phyloP scores from a whole-genome alignment of 106 monocot species.

The Allium fistulosum region DNA sequence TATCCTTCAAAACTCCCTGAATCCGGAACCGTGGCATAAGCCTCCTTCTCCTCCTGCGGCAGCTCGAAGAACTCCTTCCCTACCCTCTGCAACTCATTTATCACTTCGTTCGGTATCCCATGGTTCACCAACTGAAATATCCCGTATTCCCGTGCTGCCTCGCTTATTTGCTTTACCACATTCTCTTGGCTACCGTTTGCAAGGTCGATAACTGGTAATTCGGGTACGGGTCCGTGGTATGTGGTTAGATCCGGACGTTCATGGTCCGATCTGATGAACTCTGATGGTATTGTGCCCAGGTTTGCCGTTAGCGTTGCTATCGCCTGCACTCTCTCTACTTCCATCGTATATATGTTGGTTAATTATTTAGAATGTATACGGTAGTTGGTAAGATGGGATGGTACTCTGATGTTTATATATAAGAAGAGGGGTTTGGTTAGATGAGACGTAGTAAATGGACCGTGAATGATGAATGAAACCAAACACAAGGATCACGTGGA shows the following conservation, averaged over 20 bases:
- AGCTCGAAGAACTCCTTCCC: constrained; percentile 74
- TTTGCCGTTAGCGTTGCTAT: constrained; percentile 18
- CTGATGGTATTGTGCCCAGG: constrained; percentile 36
- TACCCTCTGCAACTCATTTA: constrained; percentile 59
- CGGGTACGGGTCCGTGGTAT: constrained; percentile 41
- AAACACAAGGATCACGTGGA: not conserved
- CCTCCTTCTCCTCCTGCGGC: constrained; percentile 73
- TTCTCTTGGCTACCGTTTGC: constrained; percentile 5
- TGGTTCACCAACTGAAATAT: constrained; percentile 87
- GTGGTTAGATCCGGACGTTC: constrained; percentile 65
- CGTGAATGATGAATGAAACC: not conserved
- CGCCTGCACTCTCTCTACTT: constrained; percentile 44
- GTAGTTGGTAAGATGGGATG: not conserved
- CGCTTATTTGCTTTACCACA: constrained; percentile 11
- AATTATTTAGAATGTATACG: not conserved
- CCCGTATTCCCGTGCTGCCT: constrained; percentile 58
- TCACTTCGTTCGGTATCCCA: constrained; percentile 55
- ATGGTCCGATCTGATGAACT: constrained; percentile 54
- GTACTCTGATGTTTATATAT: not conserved
- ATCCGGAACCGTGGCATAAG: constrained; percentile 24
- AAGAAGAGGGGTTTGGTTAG: not conserved
- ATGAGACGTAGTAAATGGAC: not conserved
- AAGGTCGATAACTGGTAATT: constrained; percentile 67
- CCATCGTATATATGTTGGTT: constrained; percentile 21
- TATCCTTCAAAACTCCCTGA: constrained; percentile 58